Base-by-base conservation (phyloP, 2,329 filamentous ascomycete genomes). In the Metarhizium guizhouense region DNA sequence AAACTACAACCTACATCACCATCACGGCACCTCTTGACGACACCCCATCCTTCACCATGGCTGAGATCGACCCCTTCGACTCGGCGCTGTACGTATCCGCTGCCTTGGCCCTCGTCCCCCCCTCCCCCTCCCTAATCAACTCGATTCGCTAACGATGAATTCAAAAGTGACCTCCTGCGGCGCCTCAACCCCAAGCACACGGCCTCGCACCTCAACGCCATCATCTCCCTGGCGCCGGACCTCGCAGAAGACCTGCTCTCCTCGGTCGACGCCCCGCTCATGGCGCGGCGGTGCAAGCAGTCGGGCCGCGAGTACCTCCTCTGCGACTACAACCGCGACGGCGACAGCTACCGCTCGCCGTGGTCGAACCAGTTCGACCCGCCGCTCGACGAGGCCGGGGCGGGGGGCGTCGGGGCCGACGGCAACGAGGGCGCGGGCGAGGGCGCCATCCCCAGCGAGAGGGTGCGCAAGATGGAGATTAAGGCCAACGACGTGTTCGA, bases 311-410 rank as follows among this genome's bases (percentile, higher is more conserved):
- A 97, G 75, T 99, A 96, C 77, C 84, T 99, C 53, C 88, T 96
- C 67, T 99, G 94, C 80, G 94, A 99, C 81, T 99, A 99, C 82
- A 99, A 99, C 81, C 92, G 94, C 61, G 94, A 99, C 74, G 94
- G 94, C 60, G 93, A 96, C 76, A 95, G 88, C 74, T 96, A 96
- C 81, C 88, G 94, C 60, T 95, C 90, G 62, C 94, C 94, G n/a
- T 99, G 94, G 94, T 94, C 87, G 75, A 97, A 97, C 75, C 88
- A 96, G 74, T 99, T 99, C 72, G 91, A 97, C 70, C 94, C 93
- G 18, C 88, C 91, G 14, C 81, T 96, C 58, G 86, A 88, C 61
- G 81, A 81, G 61, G 80, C 79, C 52, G 82, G 83, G 16, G 68
- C 69, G 0, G 78, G 78, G 30, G 80, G 77, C 32, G 74, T 79